These are phyloP conservation scores for Ceriops zippeliana DNA, from an alignment of 345 rosid genomes.

Conservation along the genomic window DNA sequence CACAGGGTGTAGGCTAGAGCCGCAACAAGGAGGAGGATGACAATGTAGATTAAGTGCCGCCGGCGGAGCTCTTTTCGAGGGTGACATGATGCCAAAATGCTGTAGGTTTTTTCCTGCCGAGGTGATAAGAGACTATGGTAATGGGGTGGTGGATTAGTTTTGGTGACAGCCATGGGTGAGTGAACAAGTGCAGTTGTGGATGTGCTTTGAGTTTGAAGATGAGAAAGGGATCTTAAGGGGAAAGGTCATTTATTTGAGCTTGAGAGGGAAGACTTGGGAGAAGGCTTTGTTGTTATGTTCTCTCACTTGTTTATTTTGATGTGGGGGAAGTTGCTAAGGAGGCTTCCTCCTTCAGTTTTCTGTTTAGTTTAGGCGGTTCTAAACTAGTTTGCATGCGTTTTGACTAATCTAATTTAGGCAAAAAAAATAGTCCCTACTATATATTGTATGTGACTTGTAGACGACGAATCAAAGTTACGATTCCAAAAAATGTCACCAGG, in stretches of 20 bases:
- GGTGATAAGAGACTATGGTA: not conserved
- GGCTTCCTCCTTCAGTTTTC: not conserved
- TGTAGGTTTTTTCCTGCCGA: slow-evolving; percentile 24
- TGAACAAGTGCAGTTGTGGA: slow-evolving; percentile 8
- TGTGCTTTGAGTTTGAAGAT: slow-evolving; percentile 13
- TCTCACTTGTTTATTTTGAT: not conserved
- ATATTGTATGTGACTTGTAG: too few relatives aligned
- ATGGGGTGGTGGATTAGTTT: not conserved
- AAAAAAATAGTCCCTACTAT: too few relatives aligned
- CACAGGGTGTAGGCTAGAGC: slow-evolving; percentile 45
- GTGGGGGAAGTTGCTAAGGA: slow-evolving; percentile 9
- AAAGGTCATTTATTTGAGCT: not conserved
- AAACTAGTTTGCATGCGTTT: too few relatives aligned
- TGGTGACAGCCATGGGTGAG: slow-evolving; percentile 32
- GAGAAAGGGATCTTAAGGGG: slow-evolving; percentile 4
- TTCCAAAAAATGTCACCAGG: too few relatives aligned
- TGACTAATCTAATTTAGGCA: too few relatives aligned
- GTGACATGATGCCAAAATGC: slow-evolving; percentile 18
- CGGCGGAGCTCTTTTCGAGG: not conserved
- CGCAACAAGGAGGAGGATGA: slow-evolving; percentile 29
- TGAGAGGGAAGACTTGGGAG: slow-evolving; percentile 2
- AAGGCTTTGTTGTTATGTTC: slow-evolving; percentile 10
- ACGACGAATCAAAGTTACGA: too few relatives aligned
- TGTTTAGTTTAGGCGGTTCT: too few relatives aligned
- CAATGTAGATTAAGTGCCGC: slow-evolving; percentile 13